Evolutionary conservation across 805 yeast genomes (phyloP), one percentile per base, ranked within the genome.

Genomic region (Torulaspora franciscae): DNA sequence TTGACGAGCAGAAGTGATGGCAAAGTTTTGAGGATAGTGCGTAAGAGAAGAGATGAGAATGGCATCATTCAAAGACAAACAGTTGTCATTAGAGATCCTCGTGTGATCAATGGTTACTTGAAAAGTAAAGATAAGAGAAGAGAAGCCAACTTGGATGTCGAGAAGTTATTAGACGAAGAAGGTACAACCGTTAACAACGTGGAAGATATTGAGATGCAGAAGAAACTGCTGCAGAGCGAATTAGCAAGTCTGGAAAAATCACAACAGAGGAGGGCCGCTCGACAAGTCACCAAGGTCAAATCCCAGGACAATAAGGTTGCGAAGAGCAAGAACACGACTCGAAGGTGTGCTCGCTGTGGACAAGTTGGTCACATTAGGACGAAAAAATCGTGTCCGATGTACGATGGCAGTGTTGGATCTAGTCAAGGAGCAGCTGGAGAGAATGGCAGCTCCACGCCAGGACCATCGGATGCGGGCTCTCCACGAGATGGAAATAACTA

Each of bases 281-380:
- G 85, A 54, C 71, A 77, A 60, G 74, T 78, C 32, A 69, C 68
- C 57, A 65, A 77, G 66, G 71, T 71, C 40, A 55, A 62, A 51
- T 32, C 47, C 9, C 46, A 45, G 13, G 58, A 54, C 15, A 56
- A 55, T n/a, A 55, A 53, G 37, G 49, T 49, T 13, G 17, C 56
- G 1, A 65, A 66, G 37, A 61, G 64, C 1, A 69, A 66, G 43
- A 66, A 68, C 39, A 68, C 73, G 0, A 82, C 84, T 7, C 73
- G 99, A 62, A 79, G 87, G 59, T 91, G 99, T 68, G 90, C 95
- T 3, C 83, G 93, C 0, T 91, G 99, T 73, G 98, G 98, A 17
- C 93, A 91, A 9, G 75, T 85, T 51, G 99, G 98, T 0, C 99
- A 91, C 64, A 91, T 91, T 50, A 77, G 93, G 62, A 91, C 99